Evolutionary conservation across 2,329 filamentous ascomycete species (phyloP), one percentile per base, ranked within the genome.

Genomic region (Aspergillus ustus): DNA sequence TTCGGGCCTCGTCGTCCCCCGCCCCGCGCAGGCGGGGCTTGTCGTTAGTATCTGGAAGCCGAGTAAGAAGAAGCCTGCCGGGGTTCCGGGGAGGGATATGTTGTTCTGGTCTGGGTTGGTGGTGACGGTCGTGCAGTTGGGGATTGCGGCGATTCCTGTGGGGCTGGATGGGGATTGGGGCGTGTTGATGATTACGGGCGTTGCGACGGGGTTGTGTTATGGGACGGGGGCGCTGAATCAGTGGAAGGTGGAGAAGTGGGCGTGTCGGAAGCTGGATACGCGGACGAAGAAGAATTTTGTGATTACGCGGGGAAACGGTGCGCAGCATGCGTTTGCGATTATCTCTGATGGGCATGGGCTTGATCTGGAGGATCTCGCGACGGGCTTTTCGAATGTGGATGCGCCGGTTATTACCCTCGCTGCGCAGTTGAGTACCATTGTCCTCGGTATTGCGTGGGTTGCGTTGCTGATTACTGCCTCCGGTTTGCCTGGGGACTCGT

Each of bases 211-310:
- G 1, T 70, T 84, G 4, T 72, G 76, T 2, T 64, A 77, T 7
- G 56, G 67, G 1, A 73, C 73, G 0, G 78, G 78, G 0, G 62
- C 69, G 2, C 66, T 83, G 4, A 69, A 73, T 5, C 80, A 83
- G 64, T 83, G 80, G 80, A 68, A 64, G 20, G 65, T 63, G 9
- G 82, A 83, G 67, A 83, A 82, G 63, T 80, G 77, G 73, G 72
- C 76, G 0, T 80, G 75, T 64, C 72, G 76, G 17, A 63, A 59
- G 2, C 61, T 68, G 6, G 64, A 67, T n/a, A n/a, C 43, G 7
- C 48, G 56, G 19, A 37, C 51, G 11, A 65, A 68, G 17, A 72
- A 76, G 53, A 75, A 67, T 1, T 65, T 74, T n/a, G 59, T 74
- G 2, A 60, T 82, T 9, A 81, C 78, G 0, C 61, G 69, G 1